Conservation (phyloP, 768 basidiomycete genomes). For the Cyclocybe cylindracea region DNA sequence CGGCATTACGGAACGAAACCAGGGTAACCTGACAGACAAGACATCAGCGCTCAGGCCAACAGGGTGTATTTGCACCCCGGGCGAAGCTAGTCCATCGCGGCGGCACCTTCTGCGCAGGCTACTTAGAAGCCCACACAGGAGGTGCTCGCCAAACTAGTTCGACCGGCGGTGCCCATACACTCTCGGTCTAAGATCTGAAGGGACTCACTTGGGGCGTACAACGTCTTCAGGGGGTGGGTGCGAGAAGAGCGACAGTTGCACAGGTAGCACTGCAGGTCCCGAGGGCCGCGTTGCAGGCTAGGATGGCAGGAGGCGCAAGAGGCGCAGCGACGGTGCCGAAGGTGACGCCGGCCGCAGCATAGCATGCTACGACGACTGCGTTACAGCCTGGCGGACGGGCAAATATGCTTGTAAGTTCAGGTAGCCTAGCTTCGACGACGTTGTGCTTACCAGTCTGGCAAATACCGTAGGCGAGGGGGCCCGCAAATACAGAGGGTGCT, state of each 20-base stretch:
- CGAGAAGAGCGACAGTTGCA: constrained; percentile 32
- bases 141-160: too few species aligned
- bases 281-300: constrained; percentile 44
- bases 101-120: too few species aligned
- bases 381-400: constrained; percentile 18
- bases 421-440: neutral
- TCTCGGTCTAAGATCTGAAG: too few species aligned
- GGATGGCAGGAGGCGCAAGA: constrained; percentile 34
- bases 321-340: constrained; percentile 45
- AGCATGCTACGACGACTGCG: constrained; percentile 36
- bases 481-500: constrained; percentile 14
- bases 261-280: constrained; percentile 45
- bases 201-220: too few species aligned
- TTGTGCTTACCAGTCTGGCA: constrained; percentile 41
- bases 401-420: neutral
- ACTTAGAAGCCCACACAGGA: too few species aligned
- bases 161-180: too few species aligned
- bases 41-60: too few species aligned
- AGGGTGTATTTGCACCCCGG: too few species aligned
- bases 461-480: constrained; percentile 37
- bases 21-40: too few species aligned
- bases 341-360: constrained; percentile 39
- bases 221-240: constrained; percentile 28
- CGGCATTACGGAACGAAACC: too few species aligned
- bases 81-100: too few species aligned